A percentile compares a stretch with the other conserved stretches of the same genome.
Conservation (phyloP, 2,329 filamentous ascomycete species). For the Ophiobolus disseminans region DNA sequence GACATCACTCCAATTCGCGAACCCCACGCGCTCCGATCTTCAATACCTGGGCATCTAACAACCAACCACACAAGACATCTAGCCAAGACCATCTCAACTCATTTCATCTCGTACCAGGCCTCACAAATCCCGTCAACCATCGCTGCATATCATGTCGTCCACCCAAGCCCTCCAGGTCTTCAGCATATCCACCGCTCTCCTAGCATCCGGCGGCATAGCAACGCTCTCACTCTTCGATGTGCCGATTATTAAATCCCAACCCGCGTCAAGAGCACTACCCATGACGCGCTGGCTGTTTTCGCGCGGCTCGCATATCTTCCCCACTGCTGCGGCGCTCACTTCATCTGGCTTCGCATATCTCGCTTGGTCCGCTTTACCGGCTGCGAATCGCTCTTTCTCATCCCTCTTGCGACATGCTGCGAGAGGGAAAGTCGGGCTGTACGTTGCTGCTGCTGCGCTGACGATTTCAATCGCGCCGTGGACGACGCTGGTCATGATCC, state of each 20-base stretch:
- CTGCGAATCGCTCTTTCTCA: not conserved
- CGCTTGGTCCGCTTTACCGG: slow-evolving; percentile 21
- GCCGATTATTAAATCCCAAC: slow-evolving; percentile 42
- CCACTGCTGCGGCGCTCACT: slow-evolving; percentile 34
- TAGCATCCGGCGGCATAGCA: slow-evolving; percentile 46
- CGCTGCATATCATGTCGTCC: slow-evolving; percentile 9
- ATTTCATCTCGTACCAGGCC: too few relatives aligned
- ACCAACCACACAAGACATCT: too few relatives aligned
- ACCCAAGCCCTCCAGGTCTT: slow-evolving; percentile 29
- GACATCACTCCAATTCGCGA: not conserved
- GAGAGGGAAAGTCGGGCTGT: slow-evolving; percentile 16
- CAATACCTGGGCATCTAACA: not conserved
- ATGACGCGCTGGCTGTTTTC: slow-evolving; percentile 47
- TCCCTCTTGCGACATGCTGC: not conserved
- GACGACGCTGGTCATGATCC: slow-evolving; percentile 25
- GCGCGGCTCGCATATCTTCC: slow-evolving; percentile 48
- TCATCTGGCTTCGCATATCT: slow-evolving; percentile 38
- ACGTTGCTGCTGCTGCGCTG: slow-evolving; percentile 22
- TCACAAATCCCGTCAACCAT: not conserved
- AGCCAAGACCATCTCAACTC: too few relatives aligned
- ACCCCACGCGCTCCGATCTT: slow-evolving; percentile 1
- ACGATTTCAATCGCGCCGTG: slow-evolving; percentile 29
- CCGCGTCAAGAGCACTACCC: slow-evolving; percentile 48
- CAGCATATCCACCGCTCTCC: slow-evolving; percentile 42
- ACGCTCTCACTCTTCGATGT: slow-evolving; percentile 44